A percentile compares a stretch with the other conserved stretches of the same genome.
phyloP scores from a whole-genome alignment of 1,284 basidiomycete genomes.

The Coniferiporia sulphurascens region DNA sequence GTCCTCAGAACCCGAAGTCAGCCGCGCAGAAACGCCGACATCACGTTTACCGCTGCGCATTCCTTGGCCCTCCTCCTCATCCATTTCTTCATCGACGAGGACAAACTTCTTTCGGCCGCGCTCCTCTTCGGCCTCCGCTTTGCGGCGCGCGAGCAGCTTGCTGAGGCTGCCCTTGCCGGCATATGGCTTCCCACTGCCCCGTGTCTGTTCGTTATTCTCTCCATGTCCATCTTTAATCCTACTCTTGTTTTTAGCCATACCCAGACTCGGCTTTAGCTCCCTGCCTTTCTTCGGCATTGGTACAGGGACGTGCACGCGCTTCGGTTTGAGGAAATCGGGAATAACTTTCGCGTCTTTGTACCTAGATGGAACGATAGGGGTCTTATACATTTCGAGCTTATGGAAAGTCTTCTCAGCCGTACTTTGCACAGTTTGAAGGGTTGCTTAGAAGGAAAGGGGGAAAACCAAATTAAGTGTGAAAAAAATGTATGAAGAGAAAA shows the following conservation, averaged over 20 bases:
- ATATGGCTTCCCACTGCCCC: slow-evolving; percentile 49
- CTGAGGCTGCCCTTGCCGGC: slow-evolving; percentile 70
- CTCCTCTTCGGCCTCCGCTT: slow-evolving; percentile 37
- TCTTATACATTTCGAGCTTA: slow-evolving; percentile 71
- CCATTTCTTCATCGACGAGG: slow-evolving; percentile 24
- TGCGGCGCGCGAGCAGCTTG: slow-evolving; percentile 57
- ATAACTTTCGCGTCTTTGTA: slow-evolving; percentile 46
- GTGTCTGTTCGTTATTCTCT: slow-evolving; percentile 14
- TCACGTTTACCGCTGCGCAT: slow-evolving; percentile 7
- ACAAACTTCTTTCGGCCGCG: slow-evolving; percentile 26
- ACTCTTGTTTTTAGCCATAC: slow-evolving; percentile 24
- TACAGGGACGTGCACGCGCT: slow-evolving; percentile 47
- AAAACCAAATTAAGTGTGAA: slow-evolving; percentile 2
- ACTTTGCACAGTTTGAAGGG: slow-evolving; percentile 35
- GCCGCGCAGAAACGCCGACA: slow-evolving; percentile 12
- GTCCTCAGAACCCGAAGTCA: slow-evolving; percentile 17
- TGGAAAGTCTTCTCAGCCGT: slow-evolving; percentile 60
- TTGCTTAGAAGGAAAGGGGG: slow-evolving; percentile 24
- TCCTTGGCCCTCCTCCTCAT: slow-evolving; percentile 27
- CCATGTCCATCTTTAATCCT: slow-evolving; percentile 20
- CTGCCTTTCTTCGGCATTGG: slow-evolving; percentile 43
- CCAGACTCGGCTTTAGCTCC: slow-evolving; percentile 32
- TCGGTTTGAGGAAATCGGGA: slow-evolving; percentile 62
- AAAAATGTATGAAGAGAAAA: slow-evolving; percentile 1
- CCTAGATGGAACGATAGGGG: slow-evolving; percentile 65